phyloP scores from a whole-genome alignment of 306 rosid genomes.

The Castanea crenata region DNA sequence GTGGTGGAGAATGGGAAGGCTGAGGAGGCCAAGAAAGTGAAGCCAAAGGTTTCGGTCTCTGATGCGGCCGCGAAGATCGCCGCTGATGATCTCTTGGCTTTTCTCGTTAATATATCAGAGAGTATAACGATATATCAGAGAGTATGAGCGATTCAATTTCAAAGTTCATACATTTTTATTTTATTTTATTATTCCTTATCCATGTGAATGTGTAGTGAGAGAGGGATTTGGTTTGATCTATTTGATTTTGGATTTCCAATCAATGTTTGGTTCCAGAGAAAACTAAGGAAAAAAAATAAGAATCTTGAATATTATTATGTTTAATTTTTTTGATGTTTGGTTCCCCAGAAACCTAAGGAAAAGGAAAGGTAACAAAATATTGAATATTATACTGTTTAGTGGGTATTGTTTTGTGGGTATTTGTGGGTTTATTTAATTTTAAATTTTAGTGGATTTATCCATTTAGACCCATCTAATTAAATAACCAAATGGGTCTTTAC shows the following conservation, averaged over 20 bases:
- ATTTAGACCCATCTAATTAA: no score
- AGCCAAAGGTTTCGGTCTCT: slow-evolving; percentile 78
- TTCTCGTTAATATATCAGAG: slow-evolving; percentile 59
- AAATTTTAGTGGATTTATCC: no score
- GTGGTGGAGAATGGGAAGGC: slow-evolving; percentile 49
- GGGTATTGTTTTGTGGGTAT: no score
- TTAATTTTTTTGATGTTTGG: not conserved
- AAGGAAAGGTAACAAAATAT: not conserved
- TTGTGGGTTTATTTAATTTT: no score
- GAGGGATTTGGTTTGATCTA: slow-evolving; percentile 7
- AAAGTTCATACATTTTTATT: slow-evolving; percentile 15
- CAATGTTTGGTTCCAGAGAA: no score
- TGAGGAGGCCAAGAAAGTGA: slow-evolving; percentile 70
- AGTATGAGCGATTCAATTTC: slow-evolving; percentile 9
- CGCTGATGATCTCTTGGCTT: slow-evolving; percentile 52
- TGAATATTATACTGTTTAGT: not conserved
- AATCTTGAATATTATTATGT: not conserved
- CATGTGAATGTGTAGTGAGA: slow-evolving; percentile 21
- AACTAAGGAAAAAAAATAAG: no score
- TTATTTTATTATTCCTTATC: not conserved
- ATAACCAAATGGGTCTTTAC: no score
- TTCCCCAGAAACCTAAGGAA: not conserved
- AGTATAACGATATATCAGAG: slow-evolving; percentile 68
- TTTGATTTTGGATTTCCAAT: not conserved
- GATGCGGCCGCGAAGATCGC: slow-evolving; percentile 93